Evolutionary conservation across 225 moss, liverwort and hornwort genomes (phyloP).

Genomic region (Physcomitrium patens): DNA sequence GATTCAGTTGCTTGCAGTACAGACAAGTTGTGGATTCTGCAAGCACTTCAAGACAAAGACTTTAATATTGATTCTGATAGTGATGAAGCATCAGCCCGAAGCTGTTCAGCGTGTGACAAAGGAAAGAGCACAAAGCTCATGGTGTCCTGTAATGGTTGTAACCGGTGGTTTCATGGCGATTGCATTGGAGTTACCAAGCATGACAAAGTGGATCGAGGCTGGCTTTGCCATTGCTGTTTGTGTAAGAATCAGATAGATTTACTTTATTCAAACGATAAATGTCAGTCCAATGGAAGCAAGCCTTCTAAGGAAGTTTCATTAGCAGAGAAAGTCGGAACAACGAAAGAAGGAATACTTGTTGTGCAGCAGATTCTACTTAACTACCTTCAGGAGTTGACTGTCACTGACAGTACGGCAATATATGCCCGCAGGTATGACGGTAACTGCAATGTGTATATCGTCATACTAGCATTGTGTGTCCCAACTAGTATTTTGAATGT

Average conservation of each 20-base stretch:
- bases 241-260: slow-evolving; percentile 79
- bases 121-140: slow-evolving; percentile 69
- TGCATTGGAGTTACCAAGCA: slow-evolving; percentile 89
- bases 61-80: slow-evolving; percentile 44
- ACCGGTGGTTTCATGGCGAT: slow-evolving; percentile 85
- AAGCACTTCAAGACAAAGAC: slow-evolving; percentile 61
- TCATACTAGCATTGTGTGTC: slow-evolving; percentile 6
- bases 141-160: slow-evolving; percentile 81
- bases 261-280: slow-evolving; percentile 58
- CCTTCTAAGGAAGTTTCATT: slow-evolving; percentile 45
- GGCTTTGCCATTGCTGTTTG: slow-evolving; percentile 93
- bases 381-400: slow-evolving; percentile 80
- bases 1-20: slow-evolving; percentile 75
- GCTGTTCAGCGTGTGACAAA: slow-evolving; percentile 74
- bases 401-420: slow-evolving; percentile 66
- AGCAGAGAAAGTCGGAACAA: slow-evolving; percentile 54
- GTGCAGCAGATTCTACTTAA: slow-evolving; percentile 89
- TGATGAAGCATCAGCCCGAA: slow-evolving; percentile 37
- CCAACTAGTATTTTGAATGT: not conserved
- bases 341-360: slow-evolving; percentile 66
- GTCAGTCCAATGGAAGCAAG: slow-evolving; percentile 61
- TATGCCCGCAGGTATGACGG: slow-evolving; percentile 76
- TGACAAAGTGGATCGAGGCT: slow-evolving; percentile 76
- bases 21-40: slow-evolving; percentile 89
- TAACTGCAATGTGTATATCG: not conserved